Evolutionary conservation across 306 rosid genomes (phyloP), one percentile per base, ranked within the genome.

Genomic region (Quercus variabilis): DNA sequence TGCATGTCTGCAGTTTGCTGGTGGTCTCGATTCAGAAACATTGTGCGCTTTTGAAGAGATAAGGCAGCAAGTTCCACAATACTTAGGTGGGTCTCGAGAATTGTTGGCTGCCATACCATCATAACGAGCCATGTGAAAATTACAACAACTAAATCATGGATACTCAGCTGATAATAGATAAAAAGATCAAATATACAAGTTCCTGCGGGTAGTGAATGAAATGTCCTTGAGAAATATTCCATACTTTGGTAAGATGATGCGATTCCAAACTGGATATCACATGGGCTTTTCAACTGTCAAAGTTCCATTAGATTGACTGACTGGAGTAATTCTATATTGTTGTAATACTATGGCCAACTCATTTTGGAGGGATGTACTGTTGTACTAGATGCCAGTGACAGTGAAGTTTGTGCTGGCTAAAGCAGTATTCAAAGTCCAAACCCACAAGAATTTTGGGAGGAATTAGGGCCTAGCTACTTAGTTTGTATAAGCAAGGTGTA

Each of bases 1-100:
- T 35, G 17, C 19, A 71, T 79, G 56, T 65, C 54, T 86, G 84
- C 90, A 94, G 97, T 94, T 94, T 85, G 92, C 96, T 51, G 98
- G 98, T 76, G 98, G 98, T 74, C 86, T 92, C 52, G 97, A 94
- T 86, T 85, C 97, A 19, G 98, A 94, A 86, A 89, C 97, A 33
- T 68, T 92, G 73, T 92, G 94, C 54, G 96, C 97, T 60, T 83
- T 94, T 15, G 89, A 94, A 88, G 97, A 92, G 81, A 90, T 94
- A 84, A 82, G 96, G 69, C 94, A 88, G 67, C 93, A 87, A 35
- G 90, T 90, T 43, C 93, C 93, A 0, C 59, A 89, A 84, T 83
- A 84, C 69, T 9, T 89, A 9, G 89, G 81, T 41, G 88, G 91
- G 70, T 90, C 92, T 30, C 88, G 57, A 78, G 90, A 89, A 83